Conservation (phyloP, 1,284 basidiomycete species). For the Inonotus hispidus region DNA sequence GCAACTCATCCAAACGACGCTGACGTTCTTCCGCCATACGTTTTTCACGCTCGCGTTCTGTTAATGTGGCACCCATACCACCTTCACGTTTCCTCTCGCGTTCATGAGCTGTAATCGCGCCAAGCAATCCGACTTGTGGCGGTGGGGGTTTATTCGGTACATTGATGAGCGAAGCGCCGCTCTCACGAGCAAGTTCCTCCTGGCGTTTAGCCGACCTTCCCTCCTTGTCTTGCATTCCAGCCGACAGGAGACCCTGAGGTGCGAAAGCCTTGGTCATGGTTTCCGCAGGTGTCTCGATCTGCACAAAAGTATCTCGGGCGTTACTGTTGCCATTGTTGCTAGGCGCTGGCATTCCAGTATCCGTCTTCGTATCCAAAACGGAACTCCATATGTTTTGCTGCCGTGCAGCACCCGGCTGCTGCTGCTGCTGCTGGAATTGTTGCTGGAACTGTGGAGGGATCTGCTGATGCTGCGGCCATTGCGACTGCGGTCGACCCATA, state of each 20-base stretch:
- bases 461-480: constrained; percentile 33
- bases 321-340: constrained; percentile 28
- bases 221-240: constrained; percentile 92
- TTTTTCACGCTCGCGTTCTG: constrained; percentile 92
- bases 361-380: constrained; percentile 69
- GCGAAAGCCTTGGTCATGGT: constrained; percentile 90
- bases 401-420: constrained; percentile 42
- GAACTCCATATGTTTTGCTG: constrained; percentile 81
- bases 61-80: constrained; percentile 89
- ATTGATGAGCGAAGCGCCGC: constrained; percentile 86
- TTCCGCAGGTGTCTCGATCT: constrained; percentile 68
- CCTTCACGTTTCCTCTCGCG: constrained; percentile 91
- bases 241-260: constrained; percentile 90
- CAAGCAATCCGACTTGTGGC: constrained; percentile 92
- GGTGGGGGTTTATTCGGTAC: constrained; percentile 93
- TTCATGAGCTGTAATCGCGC: constrained; percentile 94
- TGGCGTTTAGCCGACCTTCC: constrained; percentile 93
- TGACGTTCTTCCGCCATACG: constrained; percentile 87
- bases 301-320: constrained; percentile 69
- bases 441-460: constrained; percentile 28
- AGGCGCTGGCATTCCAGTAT: constrained; percentile 36
- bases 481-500: constrained; percentile 40
- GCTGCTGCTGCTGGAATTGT: constrained; percentile 23
- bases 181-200: constrained; percentile 88
- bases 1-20: constrained; percentile 85